Percentiles rank a stretch among this genome's conserved stretches.
phyloP scores from a whole-genome alignment of 2,329 filamentous ascomycete genomes.

The Alternaria sp. region DNA sequence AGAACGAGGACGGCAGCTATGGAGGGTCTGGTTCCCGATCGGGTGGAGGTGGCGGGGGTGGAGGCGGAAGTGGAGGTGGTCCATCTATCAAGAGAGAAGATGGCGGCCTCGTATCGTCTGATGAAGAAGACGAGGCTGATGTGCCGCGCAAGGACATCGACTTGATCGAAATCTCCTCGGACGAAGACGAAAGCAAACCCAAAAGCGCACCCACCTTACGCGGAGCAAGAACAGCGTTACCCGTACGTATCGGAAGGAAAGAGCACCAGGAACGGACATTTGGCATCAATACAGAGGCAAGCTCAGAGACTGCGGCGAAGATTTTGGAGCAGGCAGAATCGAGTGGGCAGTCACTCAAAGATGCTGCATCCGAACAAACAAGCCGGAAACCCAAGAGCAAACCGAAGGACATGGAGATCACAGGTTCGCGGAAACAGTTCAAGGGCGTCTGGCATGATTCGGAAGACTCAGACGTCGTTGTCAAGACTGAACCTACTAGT shows the following conservation, averaged over 20 bases:
- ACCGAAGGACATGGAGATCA: constrained; percentile 53
- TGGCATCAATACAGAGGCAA: constrained; percentile 62
- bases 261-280: constrained; percentile 62
- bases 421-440: constrained; percentile 50
- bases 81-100: constrained; percentile 38
- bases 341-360: constrained; percentile 27
- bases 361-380: constrained; percentile 23
- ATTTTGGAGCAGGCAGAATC: constrained; percentile 46
- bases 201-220: constrained; percentile 26
- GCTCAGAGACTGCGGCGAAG: constrained; percentile 53
- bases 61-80: constrained; percentile 17
- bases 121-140: constrained; percentile 56
- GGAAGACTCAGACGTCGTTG: constrained; percentile 47
- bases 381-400: constrained; percentile 50
- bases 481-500: constrained; percentile 63
- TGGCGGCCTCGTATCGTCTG: constrained; percentile 55
- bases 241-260: constrained; percentile 63
- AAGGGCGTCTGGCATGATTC: constrained; percentile 55
- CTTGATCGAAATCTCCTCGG: constrained; percentile 63
- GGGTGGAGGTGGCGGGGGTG: constrained; percentile 17
- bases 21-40: constrained; percentile 23
- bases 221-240: constrained; percentile 43
- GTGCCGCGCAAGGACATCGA: constrained; percentile 63
- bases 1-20: constrained; percentile 39
- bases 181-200: constrained; percentile 53